Evolutionary conservation across 495 filamentous ascomycete genomes (phyloP).

Genomic region (Melanomma pulvis-pyrius): DNA sequence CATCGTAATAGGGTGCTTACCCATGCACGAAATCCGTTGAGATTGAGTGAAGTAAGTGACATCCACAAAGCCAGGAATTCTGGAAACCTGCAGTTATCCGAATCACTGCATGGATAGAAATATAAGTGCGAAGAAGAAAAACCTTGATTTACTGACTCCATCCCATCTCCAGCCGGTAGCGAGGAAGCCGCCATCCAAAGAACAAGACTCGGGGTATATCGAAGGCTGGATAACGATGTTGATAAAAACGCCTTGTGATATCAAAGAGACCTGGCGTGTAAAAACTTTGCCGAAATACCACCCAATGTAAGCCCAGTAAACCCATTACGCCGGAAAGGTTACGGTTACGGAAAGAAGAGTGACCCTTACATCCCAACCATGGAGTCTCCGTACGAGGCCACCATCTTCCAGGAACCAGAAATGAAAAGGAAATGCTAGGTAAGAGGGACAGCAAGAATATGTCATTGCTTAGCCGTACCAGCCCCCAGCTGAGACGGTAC

Average conservation of each 20-base stretch:
- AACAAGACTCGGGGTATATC: neutral
- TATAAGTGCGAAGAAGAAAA: too few species aligned
- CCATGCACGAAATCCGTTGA: too few species aligned
- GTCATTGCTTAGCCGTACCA: constrained; percentile 69
- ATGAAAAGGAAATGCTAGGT: neutral
- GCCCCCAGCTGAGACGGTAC: constrained; percentile 61
- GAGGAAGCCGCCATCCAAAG: neutral
- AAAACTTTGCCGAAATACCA: neutral
- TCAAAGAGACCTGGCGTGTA: neutral
- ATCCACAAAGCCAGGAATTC: too few species aligned
- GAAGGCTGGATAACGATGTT: neutral
- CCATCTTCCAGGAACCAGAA: neutral
- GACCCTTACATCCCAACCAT: neutral
- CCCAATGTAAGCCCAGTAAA: neutral
- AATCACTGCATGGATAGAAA: too few species aligned
- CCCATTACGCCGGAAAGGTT: neutral
- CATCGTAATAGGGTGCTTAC: too few species aligned
- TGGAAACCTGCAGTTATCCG: too few species aligned
- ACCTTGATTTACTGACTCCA: neutral
- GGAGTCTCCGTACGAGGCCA: neutral
- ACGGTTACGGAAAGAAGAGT: neutral
- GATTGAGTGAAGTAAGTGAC: too few species aligned
- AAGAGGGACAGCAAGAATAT: neutral
- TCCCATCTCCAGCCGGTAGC: too few species aligned
- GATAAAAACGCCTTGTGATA: neutral